phyloP scores from a whole-genome alignment of 1,284 basidiomycete genomes.

The Apiotrichum gamsii region DNA sequence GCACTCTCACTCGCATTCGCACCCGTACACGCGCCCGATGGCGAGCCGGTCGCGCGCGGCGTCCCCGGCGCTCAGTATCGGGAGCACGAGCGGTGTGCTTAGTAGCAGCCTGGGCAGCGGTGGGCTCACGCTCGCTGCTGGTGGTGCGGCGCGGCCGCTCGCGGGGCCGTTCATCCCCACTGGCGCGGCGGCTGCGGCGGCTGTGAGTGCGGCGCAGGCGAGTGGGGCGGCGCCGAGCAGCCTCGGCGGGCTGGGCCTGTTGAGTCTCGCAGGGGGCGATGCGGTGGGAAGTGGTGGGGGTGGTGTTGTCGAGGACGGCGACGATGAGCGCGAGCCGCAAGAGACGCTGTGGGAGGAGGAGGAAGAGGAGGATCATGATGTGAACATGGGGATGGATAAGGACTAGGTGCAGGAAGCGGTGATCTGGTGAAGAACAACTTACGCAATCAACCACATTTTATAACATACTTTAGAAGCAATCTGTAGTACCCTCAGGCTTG shows the following conservation, averaged over 20 bases:
- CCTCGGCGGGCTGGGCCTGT: conserved; percentile 35
- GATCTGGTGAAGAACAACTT: background rate
- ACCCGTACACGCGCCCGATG: conserved; percentile 37
- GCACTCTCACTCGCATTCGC: conserved; percentile 9
- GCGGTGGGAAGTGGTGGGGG: background rate
- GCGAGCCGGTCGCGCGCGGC: conserved; percentile 35
- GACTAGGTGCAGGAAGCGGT: background rate
- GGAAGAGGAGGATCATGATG: background rate
- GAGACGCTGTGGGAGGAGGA: background rate
- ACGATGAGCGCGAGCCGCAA: background rate
- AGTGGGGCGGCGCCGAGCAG: conserved; percentile 17
- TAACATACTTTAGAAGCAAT: background rate
- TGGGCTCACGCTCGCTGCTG: conserved; percentile 7
- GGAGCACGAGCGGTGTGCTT: conserved; percentile 31
- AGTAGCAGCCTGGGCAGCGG: conserved; percentile 23
- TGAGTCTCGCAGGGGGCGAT: conserved; percentile 22
- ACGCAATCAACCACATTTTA: background rate
- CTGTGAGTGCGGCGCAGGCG: conserved; percentile 8
- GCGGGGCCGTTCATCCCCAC: conserved; percentile 30
- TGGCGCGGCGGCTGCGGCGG: conserved; percentile 14
- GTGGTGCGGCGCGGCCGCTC: conserved; percentile 10
- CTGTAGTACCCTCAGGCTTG: too few relatives aligned
- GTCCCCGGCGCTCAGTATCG: conserved; percentile 38
- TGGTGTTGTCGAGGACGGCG: background rate
- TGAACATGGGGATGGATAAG: background rate